A percentile compares a stretch with the other conserved stretches of the same genome.
phyloP scores from a whole-genome alignment of 2,329 filamentous ascomycete genomes.

The Aspergillus amoenus region DNA sequence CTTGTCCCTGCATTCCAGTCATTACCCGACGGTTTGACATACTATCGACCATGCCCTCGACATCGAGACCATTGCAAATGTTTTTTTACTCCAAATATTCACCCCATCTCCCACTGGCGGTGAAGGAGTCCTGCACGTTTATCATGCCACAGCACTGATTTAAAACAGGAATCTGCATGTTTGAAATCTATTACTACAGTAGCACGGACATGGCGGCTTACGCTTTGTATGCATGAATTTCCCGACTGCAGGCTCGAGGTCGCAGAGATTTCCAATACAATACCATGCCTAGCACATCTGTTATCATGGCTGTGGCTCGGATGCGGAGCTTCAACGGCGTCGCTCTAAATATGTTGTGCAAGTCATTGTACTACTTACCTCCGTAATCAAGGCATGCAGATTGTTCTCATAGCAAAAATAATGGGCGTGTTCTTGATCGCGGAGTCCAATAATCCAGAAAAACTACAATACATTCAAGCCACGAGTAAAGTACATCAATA shows the following conservation, averaged over 20 bases:
- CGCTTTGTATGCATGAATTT: background rate
- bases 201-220: background rate
- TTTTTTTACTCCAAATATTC: background rate
- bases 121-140: background rate
- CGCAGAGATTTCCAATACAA: background rate
- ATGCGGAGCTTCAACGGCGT: background rate
- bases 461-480: background rate
- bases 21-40: background rate
- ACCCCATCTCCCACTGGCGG: background rate
- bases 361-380: too few relatives aligned
- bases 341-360: background rate
- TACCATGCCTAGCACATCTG: too few relatives aligned
- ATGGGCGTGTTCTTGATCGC: background rate
- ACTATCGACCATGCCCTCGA: background rate
- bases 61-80: background rate
- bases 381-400: too few relatives aligned
- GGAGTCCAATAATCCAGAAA: background rate
- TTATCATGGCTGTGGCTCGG: too few relatives aligned
- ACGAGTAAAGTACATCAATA: background rate
- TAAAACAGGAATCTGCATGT: background rate
- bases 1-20: background rate
- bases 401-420: background rate
- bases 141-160: background rate
- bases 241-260: background rate
- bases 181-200: background rate